These are phyloP conservation scores for Globisporangium polare DNA, from an alignment of 352 stramenopile genomes.

Conservation along the genomic window DNA sequence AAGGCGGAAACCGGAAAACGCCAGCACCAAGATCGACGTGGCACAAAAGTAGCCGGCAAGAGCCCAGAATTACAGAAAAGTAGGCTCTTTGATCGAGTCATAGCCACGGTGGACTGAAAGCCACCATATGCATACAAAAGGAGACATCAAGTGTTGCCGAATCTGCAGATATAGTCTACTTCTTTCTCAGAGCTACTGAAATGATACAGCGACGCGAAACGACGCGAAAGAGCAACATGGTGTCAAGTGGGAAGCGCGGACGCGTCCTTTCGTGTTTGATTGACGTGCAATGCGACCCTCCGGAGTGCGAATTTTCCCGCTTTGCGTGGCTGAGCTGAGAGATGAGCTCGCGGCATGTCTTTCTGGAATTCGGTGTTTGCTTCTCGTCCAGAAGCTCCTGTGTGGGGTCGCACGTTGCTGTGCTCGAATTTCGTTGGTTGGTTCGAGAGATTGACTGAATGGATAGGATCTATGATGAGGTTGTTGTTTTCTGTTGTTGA, in stretches of 20 bases:
- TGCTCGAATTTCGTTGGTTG: no score
- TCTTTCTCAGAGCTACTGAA: no score
- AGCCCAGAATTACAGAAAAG: neutral
- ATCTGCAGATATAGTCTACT: neutral
- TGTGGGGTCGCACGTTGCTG: no score
- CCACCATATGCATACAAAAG: no score
- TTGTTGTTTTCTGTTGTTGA: no score
- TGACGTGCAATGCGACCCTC: no score
- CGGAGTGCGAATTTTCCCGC: neutral
- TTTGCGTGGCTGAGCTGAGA: neutral
- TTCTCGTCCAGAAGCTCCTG: neutral
- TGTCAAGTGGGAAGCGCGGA: neutral
- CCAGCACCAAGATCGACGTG: constrained; percentile 5
- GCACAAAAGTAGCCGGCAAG: neutral
- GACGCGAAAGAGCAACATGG: neutral
- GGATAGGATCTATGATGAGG: neutral
- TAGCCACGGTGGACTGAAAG: no score
- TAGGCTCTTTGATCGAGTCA: no score
- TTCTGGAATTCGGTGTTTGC: neutral
- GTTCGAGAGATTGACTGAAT: neutral
- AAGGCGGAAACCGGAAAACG: constrained; percentile 1
- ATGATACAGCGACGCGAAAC: no score
- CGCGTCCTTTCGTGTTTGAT: neutral
- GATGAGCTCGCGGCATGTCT: neutral
- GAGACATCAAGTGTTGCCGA: no score